Evolutionary conservation across 257 asterid genomes (phyloP).

Genomic region (Przewalskia tangutica): DNA sequence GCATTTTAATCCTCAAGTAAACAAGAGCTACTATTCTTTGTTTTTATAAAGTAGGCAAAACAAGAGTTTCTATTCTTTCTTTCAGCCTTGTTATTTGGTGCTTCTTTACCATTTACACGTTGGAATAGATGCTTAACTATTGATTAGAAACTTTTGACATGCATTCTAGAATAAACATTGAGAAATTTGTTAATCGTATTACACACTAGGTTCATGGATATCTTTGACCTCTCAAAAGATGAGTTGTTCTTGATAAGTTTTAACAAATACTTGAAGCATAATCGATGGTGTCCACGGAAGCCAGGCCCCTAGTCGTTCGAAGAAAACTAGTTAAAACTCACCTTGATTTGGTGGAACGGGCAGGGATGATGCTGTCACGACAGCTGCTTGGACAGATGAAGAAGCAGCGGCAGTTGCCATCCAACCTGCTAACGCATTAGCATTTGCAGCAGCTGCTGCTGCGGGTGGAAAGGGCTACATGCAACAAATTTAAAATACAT

Average conservation of each 20-base stretch:
- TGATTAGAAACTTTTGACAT: not conserved
- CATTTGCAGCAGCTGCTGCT: conserved; percentile 71
- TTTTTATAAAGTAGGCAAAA: not conserved
- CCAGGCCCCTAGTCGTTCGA: not conserved
- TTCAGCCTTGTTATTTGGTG: not conserved
- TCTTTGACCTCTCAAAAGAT: not conserved
- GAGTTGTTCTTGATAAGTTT: not conserved
- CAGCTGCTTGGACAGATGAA: conserved; percentile 94
- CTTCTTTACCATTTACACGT: not conserved
- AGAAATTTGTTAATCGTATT: not conserved
- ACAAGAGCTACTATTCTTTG: not conserved
- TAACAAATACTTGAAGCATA: not conserved
- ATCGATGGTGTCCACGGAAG: not conserved
- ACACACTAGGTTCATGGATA: not conserved
- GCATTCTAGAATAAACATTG: not conserved
- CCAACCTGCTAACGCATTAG: conserved; percentile 96
- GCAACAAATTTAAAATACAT: conserved; percentile 4
- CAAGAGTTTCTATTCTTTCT: not conserved
- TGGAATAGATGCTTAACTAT: not conserved
- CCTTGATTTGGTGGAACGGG: conserved; percentile 93
- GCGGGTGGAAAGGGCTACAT: conserved; percentile 84
- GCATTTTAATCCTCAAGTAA: not conserved
- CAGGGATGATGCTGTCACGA: conserved; percentile 80
- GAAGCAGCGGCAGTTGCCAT: conserved; percentile 95
- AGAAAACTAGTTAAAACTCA: conserved; percentile 1